Evolutionary conservation across 2,329 filamentous ascomycete genomes (phyloP).

Genomic region (Fusarium continuum): DNA sequence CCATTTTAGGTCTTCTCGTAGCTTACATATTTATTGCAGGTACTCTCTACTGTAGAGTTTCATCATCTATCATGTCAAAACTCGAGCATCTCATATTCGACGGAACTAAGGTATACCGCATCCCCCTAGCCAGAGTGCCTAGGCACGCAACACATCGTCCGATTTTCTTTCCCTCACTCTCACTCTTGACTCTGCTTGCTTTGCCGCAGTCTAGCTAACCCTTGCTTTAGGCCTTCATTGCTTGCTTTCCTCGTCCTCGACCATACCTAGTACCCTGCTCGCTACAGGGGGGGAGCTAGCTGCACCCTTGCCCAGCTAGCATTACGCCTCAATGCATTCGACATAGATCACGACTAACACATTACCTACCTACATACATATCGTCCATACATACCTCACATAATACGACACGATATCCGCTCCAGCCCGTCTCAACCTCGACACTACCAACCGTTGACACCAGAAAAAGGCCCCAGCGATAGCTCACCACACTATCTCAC

Average conservation of each 20-base stretch:
- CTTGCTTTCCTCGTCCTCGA: background rate
- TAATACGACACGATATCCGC: conserved; percentile 10
- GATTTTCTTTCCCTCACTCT: background rate
- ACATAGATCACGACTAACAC: conserved; percentile 14
- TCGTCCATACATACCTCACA: no score
- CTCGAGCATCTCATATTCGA: conserved; percentile 22
- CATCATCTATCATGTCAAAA: conserved; percentile 32
- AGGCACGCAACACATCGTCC: background rate
- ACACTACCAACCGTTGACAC: conserved; percentile 20
- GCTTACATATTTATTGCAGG: no score
- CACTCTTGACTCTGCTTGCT: conserved; percentile 16
- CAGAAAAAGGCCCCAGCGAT: background rate
- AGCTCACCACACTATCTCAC: conserved; percentile 1
- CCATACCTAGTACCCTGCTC: background rate
- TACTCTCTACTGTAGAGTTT: conserved; percentile 8
- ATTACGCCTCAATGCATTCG: conserved; percentile 19
- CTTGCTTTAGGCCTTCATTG: background rate
- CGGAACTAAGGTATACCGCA: conserved; percentile 1
- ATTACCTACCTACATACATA: background rate
- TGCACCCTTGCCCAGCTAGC: conserved; percentile 21
- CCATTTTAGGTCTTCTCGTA: conserved; percentile 16
- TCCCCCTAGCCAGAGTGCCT: no score
- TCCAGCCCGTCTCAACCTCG: background rate
- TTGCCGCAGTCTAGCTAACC: conserved; percentile 2
- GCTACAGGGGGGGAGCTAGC: background rate